Percentiles rank a stretch among this genome's conserved stretches.
These are phyloP conservation scores for Helianthus tuberosus DNA, from an alignment of 129 eudicot genomes.

Conservation along the genomic window DNA sequence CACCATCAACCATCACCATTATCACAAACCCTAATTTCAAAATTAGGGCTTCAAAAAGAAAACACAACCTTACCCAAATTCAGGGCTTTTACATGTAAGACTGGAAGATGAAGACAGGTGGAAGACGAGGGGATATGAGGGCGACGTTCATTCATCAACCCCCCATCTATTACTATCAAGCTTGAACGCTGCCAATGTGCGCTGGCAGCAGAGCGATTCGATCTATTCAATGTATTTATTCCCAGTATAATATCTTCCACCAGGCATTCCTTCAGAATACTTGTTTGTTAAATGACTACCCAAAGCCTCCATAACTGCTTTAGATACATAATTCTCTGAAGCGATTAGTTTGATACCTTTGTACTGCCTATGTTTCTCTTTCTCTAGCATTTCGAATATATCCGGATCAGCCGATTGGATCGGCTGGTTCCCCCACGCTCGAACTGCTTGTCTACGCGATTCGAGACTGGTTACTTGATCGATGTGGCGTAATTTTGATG, in stretches of 20 bases:
- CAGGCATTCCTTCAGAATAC: slow-evolving; percentile 93
- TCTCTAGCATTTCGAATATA: slow-evolving; percentile 67
- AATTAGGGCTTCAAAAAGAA: no score
- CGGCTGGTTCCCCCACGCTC: slow-evolving; percentile 76
- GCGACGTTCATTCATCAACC: no score
- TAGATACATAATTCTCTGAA: slow-evolving; percentile 85
- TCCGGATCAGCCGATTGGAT: slow-evolving; percentile 71
- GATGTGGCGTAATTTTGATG: slow-evolving; percentile 29
- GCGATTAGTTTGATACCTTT: slow-evolving; percentile 90
- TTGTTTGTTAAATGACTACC: slow-evolving; percentile 87
- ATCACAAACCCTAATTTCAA: no score
- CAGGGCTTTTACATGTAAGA: no score
- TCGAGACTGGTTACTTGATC: slow-evolving; percentile 40
- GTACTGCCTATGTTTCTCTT: slow-evolving; percentile 80
- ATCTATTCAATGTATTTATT: slow-evolving; percentile 88
- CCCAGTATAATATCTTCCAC: slow-evolving; percentile 87
- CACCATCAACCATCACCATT: no score
- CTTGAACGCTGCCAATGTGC: slow-evolving; percentile 78
- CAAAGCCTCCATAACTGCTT: slow-evolving; percentile 92
- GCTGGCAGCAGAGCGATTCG: slow-evolving; percentile 67
- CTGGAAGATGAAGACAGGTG: no score
- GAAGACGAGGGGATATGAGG: no score
- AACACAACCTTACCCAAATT: no score
- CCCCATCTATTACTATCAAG: slow-evolving; percentile 79
- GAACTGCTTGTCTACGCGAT: slow-evolving; percentile 54